Conservation (phyloP, 2,329 filamentous ascomycete genomes). For the Alternaria triticimaculans region DNA sequence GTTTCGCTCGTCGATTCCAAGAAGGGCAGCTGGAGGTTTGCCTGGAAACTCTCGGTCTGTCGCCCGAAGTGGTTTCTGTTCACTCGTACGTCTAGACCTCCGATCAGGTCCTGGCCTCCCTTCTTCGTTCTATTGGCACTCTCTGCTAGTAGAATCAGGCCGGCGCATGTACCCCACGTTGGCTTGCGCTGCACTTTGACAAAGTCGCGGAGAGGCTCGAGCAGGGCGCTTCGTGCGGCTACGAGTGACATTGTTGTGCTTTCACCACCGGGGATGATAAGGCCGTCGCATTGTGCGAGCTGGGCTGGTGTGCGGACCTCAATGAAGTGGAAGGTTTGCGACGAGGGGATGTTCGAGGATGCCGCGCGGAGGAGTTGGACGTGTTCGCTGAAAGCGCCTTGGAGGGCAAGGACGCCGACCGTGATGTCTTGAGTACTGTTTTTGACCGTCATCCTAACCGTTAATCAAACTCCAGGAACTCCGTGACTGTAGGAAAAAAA, state of each 20-base stretch:
- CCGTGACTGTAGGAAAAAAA: slow-evolving; percentile 11
- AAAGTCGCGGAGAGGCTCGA: slow-evolving; percentile 86
- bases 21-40: slow-evolving; percentile 75
- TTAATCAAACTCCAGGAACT: neutral
- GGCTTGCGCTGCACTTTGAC: slow-evolving; percentile 86
- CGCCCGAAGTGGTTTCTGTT: slow-evolving; percentile 95
- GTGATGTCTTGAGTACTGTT: slow-evolving; percentile 48
- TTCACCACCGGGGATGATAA: slow-evolving; percentile 93
- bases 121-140: slow-evolving; percentile 87
- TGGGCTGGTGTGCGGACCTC: slow-evolving; percentile 80
- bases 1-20: slow-evolving; percentile 51
- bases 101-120: slow-evolving; percentile 91
- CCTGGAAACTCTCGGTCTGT: slow-evolving; percentile 90
- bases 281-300: slow-evolving; percentile 75
- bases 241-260: slow-evolving; percentile 93
- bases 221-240: slow-evolving; percentile 77
- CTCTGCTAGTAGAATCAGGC: slow-evolving; percentile 88
- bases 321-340: slow-evolving; percentile 60
- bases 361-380: slow-evolving; percentile 76
- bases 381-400: slow-evolving; percentile 94
- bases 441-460: slow-evolving; percentile 32
- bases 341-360: slow-evolving; percentile 55
- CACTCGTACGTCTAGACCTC: slow-evolving; percentile 87
- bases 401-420: slow-evolving; percentile 74
- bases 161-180: slow-evolving; percentile 95